phyloP scores from a whole-genome alignment of 2,329 filamentous ascomycete species.

The Microdochium nivale region DNA sequence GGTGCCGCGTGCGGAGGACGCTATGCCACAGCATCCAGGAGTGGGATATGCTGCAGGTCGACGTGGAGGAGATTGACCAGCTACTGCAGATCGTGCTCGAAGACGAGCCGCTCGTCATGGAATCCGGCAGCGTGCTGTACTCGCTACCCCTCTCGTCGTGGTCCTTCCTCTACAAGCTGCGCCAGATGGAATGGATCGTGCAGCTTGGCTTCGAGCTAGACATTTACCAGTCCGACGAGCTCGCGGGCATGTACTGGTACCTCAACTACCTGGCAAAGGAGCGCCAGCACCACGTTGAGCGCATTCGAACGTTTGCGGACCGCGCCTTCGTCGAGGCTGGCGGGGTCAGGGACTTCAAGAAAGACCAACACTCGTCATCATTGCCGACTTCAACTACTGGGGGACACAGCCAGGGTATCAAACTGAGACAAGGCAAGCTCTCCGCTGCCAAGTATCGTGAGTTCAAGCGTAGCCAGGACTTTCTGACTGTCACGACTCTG shows the following conservation, averaged over 20 bases:
- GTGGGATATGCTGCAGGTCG: slow-evolving; percentile 76
- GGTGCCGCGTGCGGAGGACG: slow-evolving; percentile 81
- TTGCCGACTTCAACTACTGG: neutral
- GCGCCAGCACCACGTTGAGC: slow-evolving; percentile 59
- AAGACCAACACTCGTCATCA: neutral
- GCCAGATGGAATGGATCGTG: slow-evolving; percentile 76
- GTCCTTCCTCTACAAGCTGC: slow-evolving; percentile 86
- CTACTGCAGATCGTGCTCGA: slow-evolving; percentile 52
- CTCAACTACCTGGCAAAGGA: slow-evolving; percentile 65
- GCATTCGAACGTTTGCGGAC: slow-evolving; percentile 60
- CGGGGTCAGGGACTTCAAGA: slow-evolving; percentile 4
- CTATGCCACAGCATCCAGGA: slow-evolving; percentile 75
- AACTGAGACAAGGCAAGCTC: neutral
- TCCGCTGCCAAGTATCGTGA: slow-evolving; percentile 27
- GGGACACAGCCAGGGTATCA: neutral
- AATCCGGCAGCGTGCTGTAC: slow-evolving; percentile 34
- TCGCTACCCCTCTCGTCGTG: slow-evolving; percentile 76
- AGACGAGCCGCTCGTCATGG: slow-evolving; percentile 47
- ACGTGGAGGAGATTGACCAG: slow-evolving; percentile 70
- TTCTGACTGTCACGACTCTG: slow-evolving; percentile 51
- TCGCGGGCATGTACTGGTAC: slow-evolving; percentile 87
- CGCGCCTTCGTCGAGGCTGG: slow-evolving; percentile 25
- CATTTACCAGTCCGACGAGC: slow-evolving; percentile 78
- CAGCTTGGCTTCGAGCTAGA: slow-evolving; percentile 92
- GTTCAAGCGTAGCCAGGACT: slow-evolving; percentile 40